phyloP scores from a whole-genome alignment of 106 monocot genomes.

The Vanilla planifolia region DNA sequence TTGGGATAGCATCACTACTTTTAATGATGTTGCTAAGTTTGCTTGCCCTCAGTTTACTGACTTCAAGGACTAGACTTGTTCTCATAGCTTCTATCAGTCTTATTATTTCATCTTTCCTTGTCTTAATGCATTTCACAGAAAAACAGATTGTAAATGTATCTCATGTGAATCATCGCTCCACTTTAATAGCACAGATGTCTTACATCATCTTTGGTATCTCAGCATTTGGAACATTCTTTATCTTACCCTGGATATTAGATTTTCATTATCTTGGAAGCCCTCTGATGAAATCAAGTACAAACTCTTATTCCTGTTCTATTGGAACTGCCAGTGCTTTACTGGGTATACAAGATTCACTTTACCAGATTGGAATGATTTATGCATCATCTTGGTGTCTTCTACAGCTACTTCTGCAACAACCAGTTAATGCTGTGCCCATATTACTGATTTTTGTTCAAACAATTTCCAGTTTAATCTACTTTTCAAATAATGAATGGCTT shows the following conservation, averaged over 20 bases:
- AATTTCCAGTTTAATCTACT: constrained; percentile 42
- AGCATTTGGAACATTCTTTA: constrained; percentile 25
- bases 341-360: constrained; percentile 31
- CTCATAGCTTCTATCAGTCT: constrained; percentile 22
- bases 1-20: constrained; percentile 53
- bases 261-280: constrained; percentile 6
- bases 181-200: constrained; percentile 41
- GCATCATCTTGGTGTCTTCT: constrained; percentile 78
- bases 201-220: constrained; percentile 30
- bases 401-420: constrained; percentile 80
- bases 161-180: constrained; percentile 15
- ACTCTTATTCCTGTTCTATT: constrained; percentile 7
- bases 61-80: constrained; percentile 22
- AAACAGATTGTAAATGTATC: constrained; percentile 10
- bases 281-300: neutral
- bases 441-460: constrained; percentile 62
- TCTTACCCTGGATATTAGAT: constrained; percentile 55
- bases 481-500: constrained; percentile 31
- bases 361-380: constrained; percentile 47
- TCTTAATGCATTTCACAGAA: constrained; percentile 38
- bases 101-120: constrained; percentile 39
- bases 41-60: constrained; percentile 21
- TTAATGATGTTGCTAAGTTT: constrained; percentile 28
- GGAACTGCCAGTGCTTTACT: constrained; percentile 9
- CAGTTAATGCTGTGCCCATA: constrained; percentile 64